Evolutionary conservation across 1,284 basidiomycete genomes (phyloP).

Genomic region (Fistulina hepatica): DNA sequence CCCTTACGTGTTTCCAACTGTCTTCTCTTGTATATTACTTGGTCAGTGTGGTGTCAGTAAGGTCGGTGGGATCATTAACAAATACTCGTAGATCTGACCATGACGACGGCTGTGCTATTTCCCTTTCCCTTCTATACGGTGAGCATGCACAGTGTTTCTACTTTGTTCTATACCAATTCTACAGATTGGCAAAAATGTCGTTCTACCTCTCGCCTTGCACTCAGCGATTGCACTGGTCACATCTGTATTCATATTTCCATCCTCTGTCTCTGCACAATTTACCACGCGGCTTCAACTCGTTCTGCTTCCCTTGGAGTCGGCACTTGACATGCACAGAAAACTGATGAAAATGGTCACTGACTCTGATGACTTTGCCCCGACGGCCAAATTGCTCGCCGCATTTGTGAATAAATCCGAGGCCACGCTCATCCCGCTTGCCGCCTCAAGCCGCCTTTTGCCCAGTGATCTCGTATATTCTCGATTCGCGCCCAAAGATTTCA

Average conservation of each 20-base stretch:
- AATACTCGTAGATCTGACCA: slow-evolving; percentile 36
- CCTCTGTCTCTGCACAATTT: slow-evolving; percentile 55
- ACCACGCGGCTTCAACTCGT: slow-evolving; percentile 41
- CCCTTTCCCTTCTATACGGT: slow-evolving; percentile 57
- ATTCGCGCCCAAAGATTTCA: slow-evolving; percentile 52
- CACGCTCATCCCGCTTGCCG: slow-evolving; percentile 41
- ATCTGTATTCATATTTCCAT: slow-evolving; percentile 54
- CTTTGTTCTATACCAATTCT: slow-evolving; percentile 1
- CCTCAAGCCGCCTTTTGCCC: slow-evolving; percentile 43
- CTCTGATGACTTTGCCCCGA: slow-evolving; percentile 32
- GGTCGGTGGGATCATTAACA: slow-evolving; percentile 2
- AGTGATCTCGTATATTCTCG: slow-evolving; percentile 57
- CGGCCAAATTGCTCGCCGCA: slow-evolving; percentile 24
- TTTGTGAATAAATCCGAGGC: slow-evolving; percentile 42
- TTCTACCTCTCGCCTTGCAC: slow-evolving; percentile 55
- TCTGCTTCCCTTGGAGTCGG: slow-evolving; percentile 38
- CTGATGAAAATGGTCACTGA: slow-evolving; percentile 37
- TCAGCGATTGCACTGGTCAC: slow-evolving; percentile 43
- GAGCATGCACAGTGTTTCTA: slow-evolving; percentile 10
- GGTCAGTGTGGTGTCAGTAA: slow-evolving; percentile 26
- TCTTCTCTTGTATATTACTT: slow-evolving; percentile 49
- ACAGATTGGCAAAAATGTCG: slow-evolving; percentile 39
- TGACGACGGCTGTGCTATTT: slow-evolving; percentile 51
- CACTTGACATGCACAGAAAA: slow-evolving; percentile 37
- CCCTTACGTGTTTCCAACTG: not conserved